Evolutionary conservation across 257 asterid genomes (phyloP), one percentile per base, ranked within the genome.

Genomic region (Rehmannia glutinosa): DNA sequence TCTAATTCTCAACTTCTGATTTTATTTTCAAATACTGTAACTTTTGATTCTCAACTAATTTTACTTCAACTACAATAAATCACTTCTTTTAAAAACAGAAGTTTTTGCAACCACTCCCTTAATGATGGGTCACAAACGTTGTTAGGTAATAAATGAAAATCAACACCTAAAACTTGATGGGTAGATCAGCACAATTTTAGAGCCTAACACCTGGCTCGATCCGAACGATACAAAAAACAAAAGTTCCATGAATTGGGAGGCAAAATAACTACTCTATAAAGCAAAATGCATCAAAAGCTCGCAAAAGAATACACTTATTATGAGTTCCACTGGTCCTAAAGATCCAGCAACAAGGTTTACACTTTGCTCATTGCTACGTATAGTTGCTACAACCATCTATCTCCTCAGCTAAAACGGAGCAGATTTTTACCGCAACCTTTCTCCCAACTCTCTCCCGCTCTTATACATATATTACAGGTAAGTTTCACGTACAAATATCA

Each of bases 361-460:
- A 60, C 17, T 21, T 21, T 13, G 38, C 13, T 38, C 21, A 20
- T 24, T 21, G 68, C 71, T 72, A 72, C 3, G 64, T 57, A 69
- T 68, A 51, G 68, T 30, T 69, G 71, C 74, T 66, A 74, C 9
- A 49, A 41, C 57, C 32, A 67, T 68, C 70, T 6, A 70, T 77
- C 80, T 74, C 73, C 82, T 75, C 78, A 15, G 66, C 78, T 73
- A 77, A 87, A 83, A 72, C 63, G 70, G 81, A 76, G 85, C 60
- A 71, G 78, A 77, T 79, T 68, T 69, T 59, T 41, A 42, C 65
- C 21, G 75, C 68, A 58, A 64, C 75, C 46, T 67, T 67, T 73
- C 33, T 42, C 19, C 70, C 38, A 69, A 13, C 59, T 47, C 19
- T 66, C 63, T 38, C 12, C 43, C 49, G 30, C 68, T 11, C 50